Base-by-base conservation (phyloP, 2,329 filamentous ascomycete species). In the Calonectria hawksworthii region DNA sequence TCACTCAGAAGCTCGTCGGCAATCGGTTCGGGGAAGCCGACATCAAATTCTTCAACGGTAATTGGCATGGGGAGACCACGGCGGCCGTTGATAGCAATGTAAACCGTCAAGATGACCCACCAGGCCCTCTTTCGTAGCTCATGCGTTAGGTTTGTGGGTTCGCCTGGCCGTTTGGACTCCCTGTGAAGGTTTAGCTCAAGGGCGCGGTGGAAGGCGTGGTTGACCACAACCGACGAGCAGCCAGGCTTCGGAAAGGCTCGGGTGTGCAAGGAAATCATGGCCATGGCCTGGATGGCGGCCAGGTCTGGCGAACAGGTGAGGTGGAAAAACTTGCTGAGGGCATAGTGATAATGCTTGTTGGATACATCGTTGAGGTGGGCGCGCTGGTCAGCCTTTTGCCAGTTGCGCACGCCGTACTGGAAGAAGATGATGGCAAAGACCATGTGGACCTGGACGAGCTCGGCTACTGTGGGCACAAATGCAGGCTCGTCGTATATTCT, bases 201-300 rank as follows among this genome's bases (percentile, higher is more conserved):
- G 13, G 94, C 94, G 36, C 94, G 87, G 7, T 92, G 88, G 54
- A 96, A 87, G 1, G 94, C 91, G 61, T 91, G 88, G 68, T 91
- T 91, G 38, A 90, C 90, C 74, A 96, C 88, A 77, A 94, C 90
- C 85, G 93, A 93, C 69, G 93, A 94, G 52, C 93, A 92, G 16
- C 94, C 94, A 1, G 95, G 94, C 79, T 96, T 95, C 36, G 94
- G 94, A 73, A 97, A 96, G 66, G 92, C 92, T 74, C 95, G 92
- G 5, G 95, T 90, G 82, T 96, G 94, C 4, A 91, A 85, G 73
- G 92, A 92, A 23, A 98, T 91, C 85, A 97, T 86, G 14, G 92
- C 88, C 80, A 97, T 83, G 4, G 94, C 95, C 83, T 97, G 94
- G 10, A 96, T 88, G 67, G 94, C 91, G 59, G 91, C 87, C 18